Evolutionary conservation across 495 filamentous ascomycete genomes (phyloP).

Genomic region (Penicillium soppii): DNA sequence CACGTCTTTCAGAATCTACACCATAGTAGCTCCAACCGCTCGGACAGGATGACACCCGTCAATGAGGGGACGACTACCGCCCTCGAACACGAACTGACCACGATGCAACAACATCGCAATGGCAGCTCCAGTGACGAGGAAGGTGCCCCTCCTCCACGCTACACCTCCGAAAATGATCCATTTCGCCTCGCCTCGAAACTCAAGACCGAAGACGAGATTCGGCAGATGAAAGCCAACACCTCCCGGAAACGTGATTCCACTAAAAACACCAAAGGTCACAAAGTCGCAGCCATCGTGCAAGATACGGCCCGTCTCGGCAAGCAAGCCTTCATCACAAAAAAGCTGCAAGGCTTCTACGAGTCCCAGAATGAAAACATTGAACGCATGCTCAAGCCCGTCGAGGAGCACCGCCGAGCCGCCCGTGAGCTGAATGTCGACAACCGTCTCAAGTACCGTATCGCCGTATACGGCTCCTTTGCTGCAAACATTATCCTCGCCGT

Average conservation of each 20-base stretch:
- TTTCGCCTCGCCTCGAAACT: conserved; percentile 75
- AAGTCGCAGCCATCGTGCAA: conserved; percentile 14
- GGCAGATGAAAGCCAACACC: conserved; percentile 77
- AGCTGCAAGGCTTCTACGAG: conserved; percentile 83
- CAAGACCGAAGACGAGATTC: conserved; percentile 77
- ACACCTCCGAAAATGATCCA: conserved; percentile 70
- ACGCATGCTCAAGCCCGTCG: conserved; percentile 85
- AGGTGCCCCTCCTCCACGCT: conserved; percentile 57
- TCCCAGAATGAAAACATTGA: conserved; percentile 92
- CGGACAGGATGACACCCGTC: conserved; percentile 19
- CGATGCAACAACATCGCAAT: conserved; percentile 22
- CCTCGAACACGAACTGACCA: conserved; percentile 26
- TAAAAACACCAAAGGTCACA: conserved; percentile 38
- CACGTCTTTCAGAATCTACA: conserved; percentile 21
- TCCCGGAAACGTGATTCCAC: conserved; percentile 69
- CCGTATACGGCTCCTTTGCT: conserved; percentile 82
- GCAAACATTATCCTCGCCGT: conserved; percentile 78
- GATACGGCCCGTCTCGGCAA: conserved; percentile 20
- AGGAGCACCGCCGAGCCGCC: conserved; percentile 81
- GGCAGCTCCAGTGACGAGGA: conserved; percentile 59
- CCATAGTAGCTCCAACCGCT: conserved; percentile 19
- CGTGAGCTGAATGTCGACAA: conserved; percentile 78
- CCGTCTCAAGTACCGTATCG: conserved; percentile 81
- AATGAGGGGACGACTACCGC: conserved; percentile 39
- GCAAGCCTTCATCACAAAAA: conserved; percentile 49